Evolutionary conservation across 768 basidiomycete species (phyloP).

Genomic region (Tricholoma matsutake): DNA sequence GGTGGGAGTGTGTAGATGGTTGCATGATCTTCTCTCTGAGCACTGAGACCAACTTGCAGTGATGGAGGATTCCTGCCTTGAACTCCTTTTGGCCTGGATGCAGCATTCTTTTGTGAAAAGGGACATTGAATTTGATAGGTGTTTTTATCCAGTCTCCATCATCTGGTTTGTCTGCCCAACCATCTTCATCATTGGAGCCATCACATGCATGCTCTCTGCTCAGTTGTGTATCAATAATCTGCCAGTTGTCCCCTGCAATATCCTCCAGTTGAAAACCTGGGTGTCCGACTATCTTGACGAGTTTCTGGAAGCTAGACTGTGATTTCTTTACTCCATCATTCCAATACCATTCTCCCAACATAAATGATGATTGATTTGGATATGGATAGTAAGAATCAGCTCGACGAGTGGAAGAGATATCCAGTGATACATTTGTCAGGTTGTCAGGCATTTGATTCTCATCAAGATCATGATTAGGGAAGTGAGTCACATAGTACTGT

Average conservation of each 20-base stretch:
- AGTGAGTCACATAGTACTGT: neutral
- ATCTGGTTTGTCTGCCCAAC: neutral
- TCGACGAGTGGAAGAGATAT: neutral
- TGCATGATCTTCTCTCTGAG: too few relatives aligned
- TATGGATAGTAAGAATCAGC: neutral
- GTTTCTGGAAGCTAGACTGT: too few relatives aligned
- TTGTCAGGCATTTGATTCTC: neutral
- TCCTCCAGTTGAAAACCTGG: too few relatives aligned
- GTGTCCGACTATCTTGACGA: too few relatives aligned
- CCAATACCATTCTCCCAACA: slow-evolving; percentile 9
- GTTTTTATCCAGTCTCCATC: too few relatives aligned
- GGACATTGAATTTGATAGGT: too few relatives aligned
- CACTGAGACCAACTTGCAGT: slow-evolving; percentile 14
- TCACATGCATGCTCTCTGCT: neutral
- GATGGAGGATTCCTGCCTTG: slow-evolving; percentile 15
- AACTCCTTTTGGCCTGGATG: too few relatives aligned
- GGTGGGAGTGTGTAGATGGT: too few relatives aligned
- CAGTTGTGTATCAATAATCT: slow-evolving; percentile 6
- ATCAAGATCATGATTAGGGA: neutral
- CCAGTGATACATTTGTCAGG: neutral
- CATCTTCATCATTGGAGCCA: neutral
- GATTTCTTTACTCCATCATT: too few relatives aligned
- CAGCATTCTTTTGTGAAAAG: too few relatives aligned
- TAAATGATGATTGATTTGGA: slow-evolving; percentile 10
- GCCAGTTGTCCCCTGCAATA: slow-evolving; percentile 9